Evolutionary conservation across 495 filamentous ascomycete genomes (phyloP).

Genomic region (Chaetomium fimeti): DNA sequence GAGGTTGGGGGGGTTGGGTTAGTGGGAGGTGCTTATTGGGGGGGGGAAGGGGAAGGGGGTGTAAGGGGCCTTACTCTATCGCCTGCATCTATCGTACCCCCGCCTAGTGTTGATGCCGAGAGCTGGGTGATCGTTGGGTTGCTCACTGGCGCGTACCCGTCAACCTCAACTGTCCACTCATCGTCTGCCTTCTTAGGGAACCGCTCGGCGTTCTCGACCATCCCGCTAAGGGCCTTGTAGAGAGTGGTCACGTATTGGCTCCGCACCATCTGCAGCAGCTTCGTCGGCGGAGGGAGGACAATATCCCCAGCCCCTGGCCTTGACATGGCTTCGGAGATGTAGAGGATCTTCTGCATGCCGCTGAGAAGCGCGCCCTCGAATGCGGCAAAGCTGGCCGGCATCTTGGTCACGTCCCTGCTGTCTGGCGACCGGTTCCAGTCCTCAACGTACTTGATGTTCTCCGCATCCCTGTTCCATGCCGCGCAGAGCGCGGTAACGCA

Average conservation of each 20-base stretch:
- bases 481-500: conserved; percentile 74
- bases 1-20: conserved; percentile 18
- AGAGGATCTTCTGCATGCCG: conserved; percentile 91
- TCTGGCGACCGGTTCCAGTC: conserved; percentile 83
- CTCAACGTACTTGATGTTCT: conserved; percentile 84
- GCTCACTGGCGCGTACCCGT: conserved; percentile 35
- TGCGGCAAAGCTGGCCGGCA: conserved; percentile 77
- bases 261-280: conserved; percentile 80
- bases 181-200: conserved; percentile 58
- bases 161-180: conserved; percentile 55
- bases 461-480: conserved; percentile 85
- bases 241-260: conserved; percentile 85
- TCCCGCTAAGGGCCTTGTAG: conserved; percentile 86
- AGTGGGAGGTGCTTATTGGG: conserved; percentile 11
- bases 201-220: conserved; percentile 92
- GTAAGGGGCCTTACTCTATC: conserved; percentile 60
- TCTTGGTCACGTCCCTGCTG: conserved; percentile 78
- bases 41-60: neutral
- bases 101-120: conserved; percentile 36
- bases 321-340: conserved; percentile 76
- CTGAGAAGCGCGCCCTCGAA: conserved; percentile 75
- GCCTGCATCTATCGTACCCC: conserved; percentile 61
- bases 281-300: conserved; percentile 75
- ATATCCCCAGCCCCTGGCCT: conserved; percentile 69
- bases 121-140: conserved; percentile 25